Conservation (phyloP, 164 flowering plant genomes). For the Euptelea pleiosperma region DNA sequence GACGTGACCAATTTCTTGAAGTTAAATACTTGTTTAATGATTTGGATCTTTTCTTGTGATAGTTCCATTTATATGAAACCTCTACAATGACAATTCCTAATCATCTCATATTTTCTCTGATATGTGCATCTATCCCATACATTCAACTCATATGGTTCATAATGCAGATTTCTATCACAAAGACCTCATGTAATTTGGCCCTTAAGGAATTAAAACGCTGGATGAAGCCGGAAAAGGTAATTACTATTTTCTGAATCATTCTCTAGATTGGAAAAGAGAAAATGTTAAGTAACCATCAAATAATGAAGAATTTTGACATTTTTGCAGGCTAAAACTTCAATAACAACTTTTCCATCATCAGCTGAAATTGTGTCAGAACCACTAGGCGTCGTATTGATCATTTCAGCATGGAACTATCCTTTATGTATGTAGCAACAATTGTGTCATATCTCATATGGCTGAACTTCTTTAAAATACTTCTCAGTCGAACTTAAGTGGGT, state of each 20-base stretch:
- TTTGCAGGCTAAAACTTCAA: conserved; percentile 49
- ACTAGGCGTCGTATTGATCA: conserved; percentile 59
- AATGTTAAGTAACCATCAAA: background rate
- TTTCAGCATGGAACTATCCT: conserved; percentile 80
- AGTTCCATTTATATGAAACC: no score
- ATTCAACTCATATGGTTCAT: background rate
- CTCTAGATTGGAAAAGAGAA: background rate
- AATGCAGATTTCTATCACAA: conserved; percentile 22
- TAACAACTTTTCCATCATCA: conserved; percentile 55
- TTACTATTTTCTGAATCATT: background rate
- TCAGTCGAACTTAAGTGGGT: background rate
- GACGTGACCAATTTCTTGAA: no score
- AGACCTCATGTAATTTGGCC: conserved; percentile 15
- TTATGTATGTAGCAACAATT: conserved; percentile 40
- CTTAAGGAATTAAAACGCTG: conserved; percentile 24
- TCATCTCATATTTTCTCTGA: no score
- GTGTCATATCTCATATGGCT: background rate
- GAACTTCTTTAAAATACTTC: background rate
- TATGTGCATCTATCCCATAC: no score
- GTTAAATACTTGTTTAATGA: no score
- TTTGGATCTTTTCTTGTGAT: no score
- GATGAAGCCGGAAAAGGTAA: conserved; percentile 48
- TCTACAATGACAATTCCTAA: no score
- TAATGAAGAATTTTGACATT: background rate
- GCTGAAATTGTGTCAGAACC: conserved; percentile 79